Percentiles rank a stretch among this genome's conserved stretches.
Conservation (phyloP, 164 flowering plant species). For the Umbellularia californica region DNA sequence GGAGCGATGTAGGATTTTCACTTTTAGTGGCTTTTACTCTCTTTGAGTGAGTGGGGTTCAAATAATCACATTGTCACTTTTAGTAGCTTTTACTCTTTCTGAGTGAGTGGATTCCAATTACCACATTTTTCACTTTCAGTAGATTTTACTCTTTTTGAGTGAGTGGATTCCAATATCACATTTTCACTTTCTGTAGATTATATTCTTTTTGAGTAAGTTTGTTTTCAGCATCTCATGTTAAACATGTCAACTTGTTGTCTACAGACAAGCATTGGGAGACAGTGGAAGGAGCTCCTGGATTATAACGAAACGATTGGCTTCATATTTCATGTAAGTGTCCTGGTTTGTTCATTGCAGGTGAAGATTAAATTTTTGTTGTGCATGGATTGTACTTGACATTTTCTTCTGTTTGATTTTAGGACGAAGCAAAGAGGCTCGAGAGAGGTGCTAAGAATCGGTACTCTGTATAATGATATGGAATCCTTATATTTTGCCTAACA, state of each 20-base stretch:
- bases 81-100: too few species aligned
- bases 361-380: background rate
- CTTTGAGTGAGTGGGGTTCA: too few species aligned
- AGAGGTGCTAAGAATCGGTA: constrained; percentile 57
- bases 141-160: too few species aligned
- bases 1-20: too few species aligned
- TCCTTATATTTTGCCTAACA: background rate
- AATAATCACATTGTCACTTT: too few species aligned
- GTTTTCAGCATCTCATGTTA: background rate
- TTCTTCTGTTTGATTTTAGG: constrained; percentile 37
- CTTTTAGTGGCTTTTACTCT: too few species aligned
- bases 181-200: too few species aligned
- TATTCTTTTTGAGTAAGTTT: too few species aligned
- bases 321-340: constrained; percentile 42
- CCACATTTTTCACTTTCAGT: too few species aligned
- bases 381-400: constrained; percentile 1
- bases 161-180: too few species aligned
- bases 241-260: constrained; percentile 4
- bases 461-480: constrained; percentile 8
- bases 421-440: constrained; percentile 67
- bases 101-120: too few species aligned
- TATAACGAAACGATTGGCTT: constrained; percentile 58
- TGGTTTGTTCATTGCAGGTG: background rate
- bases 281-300: constrained; percentile 82
- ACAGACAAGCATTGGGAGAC: constrained; percentile 67